These are phyloP conservation scores for Cucurbita maxima DNA, from an alignment of 306 rosid species.

Conservation along the genomic window DNA sequence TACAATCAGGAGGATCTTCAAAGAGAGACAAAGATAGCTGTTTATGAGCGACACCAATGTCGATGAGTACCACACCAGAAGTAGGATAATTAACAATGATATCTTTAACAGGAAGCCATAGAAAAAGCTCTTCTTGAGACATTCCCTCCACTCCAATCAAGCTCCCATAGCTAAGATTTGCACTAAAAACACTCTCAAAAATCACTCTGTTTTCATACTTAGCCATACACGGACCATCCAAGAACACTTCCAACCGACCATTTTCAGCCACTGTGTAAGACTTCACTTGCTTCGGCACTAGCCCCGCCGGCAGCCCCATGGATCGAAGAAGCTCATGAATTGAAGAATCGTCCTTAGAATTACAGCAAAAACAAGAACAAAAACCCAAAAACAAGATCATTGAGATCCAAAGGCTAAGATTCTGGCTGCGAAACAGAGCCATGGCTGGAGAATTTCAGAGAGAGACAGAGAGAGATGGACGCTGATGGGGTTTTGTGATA, in stretches of 20 bases:
- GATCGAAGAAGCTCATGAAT: slow-evolving; percentile 72
- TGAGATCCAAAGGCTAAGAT: background rate
- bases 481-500: background rate
- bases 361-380: background rate
- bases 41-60: slow-evolving; percentile 78
- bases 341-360: slow-evolving; percentile 8
- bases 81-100: slow-evolving; percentile 63
- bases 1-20: slow-evolving; percentile 81
- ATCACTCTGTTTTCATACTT: slow-evolving; percentile 62
- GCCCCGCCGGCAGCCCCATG: slow-evolving; percentile 70
- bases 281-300: slow-evolving; percentile 56
- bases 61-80: slow-evolving; percentile 68
- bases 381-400: background rate
- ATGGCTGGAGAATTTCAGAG: background rate
- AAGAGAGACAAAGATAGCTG: slow-evolving; percentile 74
- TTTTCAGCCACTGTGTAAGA: slow-evolving; percentile 45
- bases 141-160: slow-evolving; percentile 70
- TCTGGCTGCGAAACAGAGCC: background rate
- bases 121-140: slow-evolving; percentile 69
- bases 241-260: slow-evolving; percentile 56
- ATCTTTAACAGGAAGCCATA: slow-evolving; percentile 84
- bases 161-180: slow-evolving; percentile 76
- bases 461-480: background rate
- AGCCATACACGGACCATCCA: slow-evolving; percentile 66
- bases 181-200: slow-evolving; percentile 52